Base-by-base conservation (phyloP, 78 protist species). In the Dictyostelium capitatum region DNA sequence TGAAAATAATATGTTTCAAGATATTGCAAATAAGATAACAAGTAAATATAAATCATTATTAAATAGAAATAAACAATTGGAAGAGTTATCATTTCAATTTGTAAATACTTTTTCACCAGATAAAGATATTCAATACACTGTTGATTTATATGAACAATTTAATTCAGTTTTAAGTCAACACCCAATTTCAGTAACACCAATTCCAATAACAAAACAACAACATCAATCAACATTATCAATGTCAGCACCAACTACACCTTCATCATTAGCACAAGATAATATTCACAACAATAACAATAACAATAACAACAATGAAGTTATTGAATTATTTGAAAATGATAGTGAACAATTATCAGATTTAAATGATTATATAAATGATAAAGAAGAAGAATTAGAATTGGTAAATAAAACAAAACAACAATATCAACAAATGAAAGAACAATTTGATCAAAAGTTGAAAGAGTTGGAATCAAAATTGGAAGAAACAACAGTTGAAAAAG, bases 1-100 rank as follows among this genome's bases (percentile, higher is more conserved):
- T 87, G 93, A 87, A 43, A 87, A 87, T 47, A 87, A 77, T 47
- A 87, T 87, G 93, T 28, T 87, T 3, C 84, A 87, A 77, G 93
- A 87, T 64, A 77, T 87, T 32, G 47, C 93, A 41, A 87, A 87
- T 30, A 74, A 77, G 43, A 50, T 74, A 17, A 87, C 83, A 4
- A 51, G 48, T 14, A 87, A 87, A 80, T 87, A 74, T 43, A 87
- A 87, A 43, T 20, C 69, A 37, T 50, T 87, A 14, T 32, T 54
- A 8, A 51, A 20, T 47, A 87, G 69, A 50, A 59, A 25, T 47
- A 87, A 69, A 37, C 72, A 47, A 77, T 25, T 87, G 77, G 93
- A 87, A 23, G 93, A 87, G n/a, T 5, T 80, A 15, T 54, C 93
- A 67, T 69, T 48, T 46, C 15, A 53, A 10, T 87, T 54, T 77